Percentiles rank a stretch among this genome's conserved stretches.
These are phyloP conservation scores for Pyrenophora tritici-repentis DNA, from an alignment of 2,329 filamentous ascomycete genomes.

Conservation along the genomic window DNA sequence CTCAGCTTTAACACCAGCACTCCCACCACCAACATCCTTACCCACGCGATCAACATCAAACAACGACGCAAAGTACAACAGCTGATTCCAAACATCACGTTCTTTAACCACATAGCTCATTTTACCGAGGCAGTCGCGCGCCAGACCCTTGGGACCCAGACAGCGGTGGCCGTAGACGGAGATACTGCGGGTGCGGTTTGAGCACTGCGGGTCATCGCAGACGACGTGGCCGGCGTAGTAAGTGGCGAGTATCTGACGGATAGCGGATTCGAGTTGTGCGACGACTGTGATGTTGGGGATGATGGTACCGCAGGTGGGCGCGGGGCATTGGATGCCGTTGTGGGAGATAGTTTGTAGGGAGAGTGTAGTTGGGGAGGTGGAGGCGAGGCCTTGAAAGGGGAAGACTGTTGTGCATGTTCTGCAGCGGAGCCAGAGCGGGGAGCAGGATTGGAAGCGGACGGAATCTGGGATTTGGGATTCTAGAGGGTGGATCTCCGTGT, in stretches of 20 bases:
- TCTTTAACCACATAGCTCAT: conserved; percentile 90
- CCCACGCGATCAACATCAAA: conserved; percentile 90
- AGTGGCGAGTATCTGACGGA: conserved; percentile 74
- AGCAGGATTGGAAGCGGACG: conserved; percentile 82
- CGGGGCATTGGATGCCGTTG: conserved; percentile 74
- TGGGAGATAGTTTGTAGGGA: conserved; percentile 60
- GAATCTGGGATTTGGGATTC: conserved; percentile 94
- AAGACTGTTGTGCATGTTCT: conserved; percentile 75
- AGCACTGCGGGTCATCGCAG: conserved; percentile 88
- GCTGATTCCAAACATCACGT: conserved; percentile 91
- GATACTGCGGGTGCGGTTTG: conserved; percentile 86
- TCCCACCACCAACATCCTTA: conserved; percentile 38
- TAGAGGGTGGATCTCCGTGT: conserved; percentile 73
- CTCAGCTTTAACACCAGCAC: conserved; percentile 60
- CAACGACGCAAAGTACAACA: conserved; percentile 81
- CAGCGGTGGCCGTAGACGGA: conserved; percentile 90
- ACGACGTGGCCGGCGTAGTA: conserved; percentile 95
- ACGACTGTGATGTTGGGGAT: conserved; percentile 76
- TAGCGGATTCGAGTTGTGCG: conserved; percentile 83
- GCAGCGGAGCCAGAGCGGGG: conserved; percentile 78
- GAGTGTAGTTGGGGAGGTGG: conserved; percentile 16
- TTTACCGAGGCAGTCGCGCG: conserved; percentile 78
- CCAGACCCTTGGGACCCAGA: conserved; percentile 83
- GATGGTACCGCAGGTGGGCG: conserved; percentile 63
- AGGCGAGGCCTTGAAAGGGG: conserved; percentile 74